phyloP scores from a whole-genome alignment of 2,329 filamentous ascomycete genomes.

The Ophiostoma populinum region DNA sequence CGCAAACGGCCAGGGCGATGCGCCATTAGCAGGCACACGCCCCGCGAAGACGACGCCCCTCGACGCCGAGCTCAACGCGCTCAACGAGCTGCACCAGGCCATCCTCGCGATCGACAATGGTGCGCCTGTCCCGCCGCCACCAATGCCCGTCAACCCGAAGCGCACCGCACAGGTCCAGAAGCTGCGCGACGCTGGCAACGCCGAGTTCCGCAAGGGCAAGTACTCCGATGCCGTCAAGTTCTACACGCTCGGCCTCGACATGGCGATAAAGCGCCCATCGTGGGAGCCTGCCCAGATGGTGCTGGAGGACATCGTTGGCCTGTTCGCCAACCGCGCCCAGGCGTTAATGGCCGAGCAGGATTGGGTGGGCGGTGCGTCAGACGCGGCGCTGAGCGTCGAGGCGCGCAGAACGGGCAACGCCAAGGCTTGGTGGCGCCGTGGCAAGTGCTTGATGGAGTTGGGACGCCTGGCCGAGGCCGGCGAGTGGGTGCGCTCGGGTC shows the following conservation, averaged over 20 bases:
- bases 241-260: conserved; percentile 75
- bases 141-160: conserved; percentile 84
- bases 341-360: conserved; percentile 66
- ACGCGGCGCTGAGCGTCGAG: conserved; percentile 79
- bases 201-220: conserved; percentile 60
- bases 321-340: conserved; percentile 81
- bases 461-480: conserved; percentile 65
- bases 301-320: conserved; percentile 61
- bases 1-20: background rate
- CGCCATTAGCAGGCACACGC: conserved; percentile 62
- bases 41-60: conserved; percentile 37
- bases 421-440: conserved; percentile 88
- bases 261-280: conserved; percentile 63
- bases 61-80: conserved; percentile 46
- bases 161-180: conserved; percentile 76
- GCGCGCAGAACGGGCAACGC: conserved; percentile 73
- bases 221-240: conserved; percentile 61
- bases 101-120: conserved; percentile 49
- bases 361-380: conserved; percentile 76
- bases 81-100: conserved; percentile 64
- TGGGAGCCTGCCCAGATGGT: conserved; percentile 83
- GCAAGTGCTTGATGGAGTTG: conserved; percentile 82
- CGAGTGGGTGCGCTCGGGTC: conserved; percentile 56
- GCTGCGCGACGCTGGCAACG: conserved; percentile 76
- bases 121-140: conserved; percentile 59